These are phyloP conservation scores for Aspergillus novoparasiticus DNA, from an alignment of 2,329 filamentous ascomycete genomes.

Conservation along the genomic window DNA sequence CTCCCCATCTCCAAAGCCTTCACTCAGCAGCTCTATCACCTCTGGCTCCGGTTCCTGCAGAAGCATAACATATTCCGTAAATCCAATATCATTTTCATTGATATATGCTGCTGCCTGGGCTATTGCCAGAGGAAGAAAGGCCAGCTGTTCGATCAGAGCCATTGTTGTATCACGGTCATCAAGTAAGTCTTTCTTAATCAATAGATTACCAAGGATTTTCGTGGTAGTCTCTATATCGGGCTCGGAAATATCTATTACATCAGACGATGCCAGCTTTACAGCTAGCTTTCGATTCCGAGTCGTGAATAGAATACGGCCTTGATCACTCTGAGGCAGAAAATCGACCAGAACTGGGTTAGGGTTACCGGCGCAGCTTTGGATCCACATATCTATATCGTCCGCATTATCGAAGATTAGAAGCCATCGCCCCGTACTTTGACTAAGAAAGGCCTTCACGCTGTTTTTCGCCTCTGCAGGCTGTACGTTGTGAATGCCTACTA, in stretches of 20 bases:
- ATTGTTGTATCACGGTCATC: constrained; percentile 7
- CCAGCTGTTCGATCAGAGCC: constrained; percentile 21
- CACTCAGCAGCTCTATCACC: constrained; percentile 13
- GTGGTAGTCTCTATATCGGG: not conserved
- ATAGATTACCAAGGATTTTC: not conserved
- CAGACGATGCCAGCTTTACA: constrained; percentile 15
- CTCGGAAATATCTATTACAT: not conserved
- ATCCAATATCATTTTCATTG: constrained; percentile 6
- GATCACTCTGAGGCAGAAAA: constrained; percentile 21
- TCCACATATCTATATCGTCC: constrained; percentile 26
- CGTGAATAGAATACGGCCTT: constrained; percentile 32
- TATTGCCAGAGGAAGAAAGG: constrained; percentile 30
- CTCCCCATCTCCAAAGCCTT: constrained; percentile 14
- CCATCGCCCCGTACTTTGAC: constrained; percentile 12
- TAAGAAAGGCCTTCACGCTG: not conserved
- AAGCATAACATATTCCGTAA: constrained; percentile 10
- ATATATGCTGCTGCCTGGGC: constrained; percentile 15
- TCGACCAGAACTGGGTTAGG: constrained; percentile 8
- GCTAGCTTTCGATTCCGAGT: constrained; percentile 25
- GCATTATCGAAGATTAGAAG: constrained; percentile 29
- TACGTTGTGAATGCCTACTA: constrained; percentile 11
- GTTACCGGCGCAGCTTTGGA: not conserved
- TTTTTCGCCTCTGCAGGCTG: constrained; percentile 1
- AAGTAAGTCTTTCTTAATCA: constrained; percentile 9
- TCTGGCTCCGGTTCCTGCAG: constrained; percentile 9